Percentiles rank a stretch among this genome's conserved stretches.
These are phyloP conservation scores for Chrysanthemum seticuspe DNA, from an alignment of 129 eudicot species.

Conservation along the genomic window DNA sequence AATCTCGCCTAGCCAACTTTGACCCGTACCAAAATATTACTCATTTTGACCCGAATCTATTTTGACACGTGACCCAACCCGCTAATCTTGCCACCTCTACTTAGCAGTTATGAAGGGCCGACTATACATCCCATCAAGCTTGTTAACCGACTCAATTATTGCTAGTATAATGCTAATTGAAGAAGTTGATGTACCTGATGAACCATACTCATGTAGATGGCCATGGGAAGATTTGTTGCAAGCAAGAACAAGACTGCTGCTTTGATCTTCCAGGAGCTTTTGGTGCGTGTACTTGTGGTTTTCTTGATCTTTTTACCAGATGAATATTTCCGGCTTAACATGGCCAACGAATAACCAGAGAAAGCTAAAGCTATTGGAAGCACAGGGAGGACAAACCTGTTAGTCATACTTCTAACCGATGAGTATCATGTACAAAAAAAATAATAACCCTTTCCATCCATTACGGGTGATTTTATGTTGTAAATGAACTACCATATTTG, in stretches of 20 bases:
- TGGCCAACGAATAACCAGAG: constrained; percentile 71
- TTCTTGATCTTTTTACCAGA: constrained; percentile 39
- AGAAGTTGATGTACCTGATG: constrained; percentile 69
- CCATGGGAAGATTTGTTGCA: constrained; percentile 92
- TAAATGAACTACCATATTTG: not conserved
- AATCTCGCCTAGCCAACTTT: no score
- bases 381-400: constrained; percentile 97
- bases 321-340: constrained; percentile 29
- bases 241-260: constrained; percentile 56
- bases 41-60: no score
- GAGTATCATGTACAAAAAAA: constrained; percentile 19
- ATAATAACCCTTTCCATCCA: not conserved
- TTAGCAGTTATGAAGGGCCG: no score
- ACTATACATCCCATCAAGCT: not conserved
- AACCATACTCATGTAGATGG: constrained; percentile 88
- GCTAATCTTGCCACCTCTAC: no score
- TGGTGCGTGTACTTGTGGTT: constrained; percentile 21
- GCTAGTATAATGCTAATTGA: not conserved
- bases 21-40: no score
- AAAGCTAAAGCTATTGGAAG: constrained; percentile 90
- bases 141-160: not conserved
- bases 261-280: constrained; percentile 44
- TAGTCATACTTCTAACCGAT: constrained; percentile 27
- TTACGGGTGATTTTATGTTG: not conserved
- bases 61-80: no score